Conservation (phyloP, 257 asterid species). For the Fraxinus americana region DNA sequence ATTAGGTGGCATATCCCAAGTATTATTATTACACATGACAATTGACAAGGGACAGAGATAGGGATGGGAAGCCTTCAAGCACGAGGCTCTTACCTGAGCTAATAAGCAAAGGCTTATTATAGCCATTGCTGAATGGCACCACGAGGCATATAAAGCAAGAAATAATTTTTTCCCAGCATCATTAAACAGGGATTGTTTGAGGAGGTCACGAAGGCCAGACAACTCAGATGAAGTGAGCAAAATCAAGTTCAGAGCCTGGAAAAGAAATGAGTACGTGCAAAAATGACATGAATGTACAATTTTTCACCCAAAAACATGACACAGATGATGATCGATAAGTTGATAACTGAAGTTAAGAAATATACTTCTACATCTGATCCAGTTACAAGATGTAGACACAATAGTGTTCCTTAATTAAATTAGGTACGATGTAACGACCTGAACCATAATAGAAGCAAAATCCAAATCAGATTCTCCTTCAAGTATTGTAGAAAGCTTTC, state of each 20-base stretch:
- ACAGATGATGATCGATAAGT: neutral
- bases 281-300: neutral
- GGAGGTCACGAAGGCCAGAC: slow-evolving; percentile 77
- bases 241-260: slow-evolving; percentile 94
- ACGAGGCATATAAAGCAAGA: slow-evolving; percentile 83
- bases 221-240: slow-evolving; percentile 96
- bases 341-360: neutral
- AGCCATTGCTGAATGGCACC: slow-evolving; percentile 99
- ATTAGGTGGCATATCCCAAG: slow-evolving; percentile 17
- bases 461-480: slow-evolving; percentile 89
- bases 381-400: slow-evolving; percentile 1
- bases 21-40: slow-evolving; percentile 13
- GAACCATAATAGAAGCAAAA: slow-evolving; percentile 89
- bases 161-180: slow-evolving; percentile 78
- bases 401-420: neutral
- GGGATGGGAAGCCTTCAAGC: slow-evolving; percentile 16
- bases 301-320: neutral
- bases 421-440: slow-evolving; percentile 46
- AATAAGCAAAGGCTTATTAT: slow-evolving; percentile 92
- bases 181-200: slow-evolving; percentile 69
- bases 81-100: slow-evolving; percentile 72
- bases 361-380: neutral
- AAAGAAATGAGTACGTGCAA: slow-evolving; percentile 22
- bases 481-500: slow-evolving; percentile 85
- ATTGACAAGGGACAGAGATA: slow-evolving; percentile 14